Evolutionary conservation across 2,329 filamentous ascomycete genomes (phyloP), one percentile per base, ranked within the genome.

Genomic region (Achaetomium macrosporum): DNA sequence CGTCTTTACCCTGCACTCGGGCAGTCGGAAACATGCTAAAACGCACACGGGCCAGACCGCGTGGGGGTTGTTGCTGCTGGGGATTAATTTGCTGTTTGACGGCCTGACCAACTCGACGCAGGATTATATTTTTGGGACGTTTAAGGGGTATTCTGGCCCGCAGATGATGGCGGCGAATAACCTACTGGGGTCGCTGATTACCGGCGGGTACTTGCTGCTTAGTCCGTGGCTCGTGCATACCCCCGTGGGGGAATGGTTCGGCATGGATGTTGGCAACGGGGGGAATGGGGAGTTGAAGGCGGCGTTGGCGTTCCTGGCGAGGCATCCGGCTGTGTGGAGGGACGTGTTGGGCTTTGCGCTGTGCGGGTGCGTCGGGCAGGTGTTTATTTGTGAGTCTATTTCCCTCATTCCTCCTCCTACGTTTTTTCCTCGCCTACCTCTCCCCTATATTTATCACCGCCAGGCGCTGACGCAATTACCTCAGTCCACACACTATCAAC

Each of bases 101-200:
- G 93, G 93, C 59, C 77, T 99, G 50, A 97, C 92, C 54, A 99
- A 99, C 71, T 90, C 87, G 50, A 96, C 92, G 2, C 93, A 99
- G 76, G 93, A 99, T 70, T 85, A 96, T 70, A 90, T 99, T 69
- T 96, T 97, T 69, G 71, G 73, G 58, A 77, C 82, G 7, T 95
- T 90, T 71, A 83, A 82, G 59, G 84, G 85, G 13, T 96, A 93
- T 68, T 82, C 83, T 2, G 93, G 93, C 10, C 90, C 92, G 55
- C 93, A 99, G 78, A 99, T 99, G 93, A 99, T 99, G 93, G 95
- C 91, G 68, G 91, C 92, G 37, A 90, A 96, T 71, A 99, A 97
- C 68, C 75, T 96, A 51, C 87, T 97, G 70, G 86, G 82, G 62
- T 92, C 90, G 3, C 66, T 83, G 43, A 76, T 97, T 52, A 97